Evolutionary conservation across 306 rosid species (phyloP).

Genomic region (Cyamopsis tetragonoloba): DNA sequence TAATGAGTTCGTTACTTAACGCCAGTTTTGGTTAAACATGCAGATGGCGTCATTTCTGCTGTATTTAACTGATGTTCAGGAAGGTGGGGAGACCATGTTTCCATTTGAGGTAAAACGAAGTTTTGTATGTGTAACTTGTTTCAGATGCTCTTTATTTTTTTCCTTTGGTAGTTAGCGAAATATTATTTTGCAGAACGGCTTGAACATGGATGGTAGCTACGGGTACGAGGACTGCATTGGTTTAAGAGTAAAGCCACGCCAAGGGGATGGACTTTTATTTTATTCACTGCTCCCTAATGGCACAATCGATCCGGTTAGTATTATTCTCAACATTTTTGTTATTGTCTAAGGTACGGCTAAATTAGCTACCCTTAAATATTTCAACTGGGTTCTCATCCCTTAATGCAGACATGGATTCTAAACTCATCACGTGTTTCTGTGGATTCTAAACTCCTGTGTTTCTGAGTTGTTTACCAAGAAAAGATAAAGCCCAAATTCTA

Average conservation of each 20-base stretch:
- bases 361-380: conserved; percentile 4
- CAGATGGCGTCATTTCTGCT: conserved; percentile 83
- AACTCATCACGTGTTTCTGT: neutral
- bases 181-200: conserved; percentile 56
- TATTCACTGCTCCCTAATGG: conserved; percentile 70
- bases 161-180: neutral
- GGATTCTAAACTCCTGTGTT: neutral
- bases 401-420: neutral
- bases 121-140: neutral
- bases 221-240: conserved; percentile 52
- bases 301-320: conserved; percentile 73
- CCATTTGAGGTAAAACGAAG: conserved; percentile 69
- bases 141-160: neutral
- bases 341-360: neutral
- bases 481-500: neutral
- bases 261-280: conserved; percentile 85
- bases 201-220: conserved; percentile 56
- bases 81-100: conserved; percentile 88
- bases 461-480: neutral
- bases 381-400: neutral
- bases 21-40: conserved; percentile 24
- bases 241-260: conserved; percentile 73
- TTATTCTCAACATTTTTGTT: neutral
- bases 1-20: conserved; percentile 8
- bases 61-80: conserved; percentile 67